Base-by-base conservation (phyloP, 177 flowering plant genomes). In the Vitis hybrid region DNA sequence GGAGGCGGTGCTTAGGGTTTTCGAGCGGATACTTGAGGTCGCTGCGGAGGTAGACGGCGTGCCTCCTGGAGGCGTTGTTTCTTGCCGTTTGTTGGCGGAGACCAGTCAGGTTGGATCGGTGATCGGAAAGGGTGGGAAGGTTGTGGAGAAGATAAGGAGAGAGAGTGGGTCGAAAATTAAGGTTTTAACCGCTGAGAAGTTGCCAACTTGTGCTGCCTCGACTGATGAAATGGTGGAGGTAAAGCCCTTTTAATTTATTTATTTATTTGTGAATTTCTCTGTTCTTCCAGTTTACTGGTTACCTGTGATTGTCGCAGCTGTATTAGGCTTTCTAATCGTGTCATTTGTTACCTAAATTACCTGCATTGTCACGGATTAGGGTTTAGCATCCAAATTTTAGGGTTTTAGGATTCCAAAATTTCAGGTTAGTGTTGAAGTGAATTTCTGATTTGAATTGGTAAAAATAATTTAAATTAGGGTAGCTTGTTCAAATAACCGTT, bases 101-200 rank as follows among this genome's bases (percentile, higher is more conserved):
- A 68, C 19, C 60, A 74, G 65, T 21, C 83, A 82, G 58, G 87
- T 62, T 0, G 89, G 88, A 23, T 69, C 83, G 1, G 82, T 88
- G 45, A 86, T 86, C n/a, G 92, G 97, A 63, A 92, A 87, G 75
- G 95, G 92, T 3, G 98, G 98, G 59, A 86, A 81, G 73, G 79
- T 79, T 5, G 84, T 91, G 65, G 91, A 85, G 86, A 86, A 80
- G 73, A 84, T 94, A 49, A 85, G 86, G 84, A 86, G 80, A 67
- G 93, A 89, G 21, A 85, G 75, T 67, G 89, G 96, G 0, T 76
- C 85, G n/a, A 93, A 73, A 60, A 81, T 95, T 76, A 86, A 79
- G 84, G 90, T 93, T 76, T 76, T 89, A 74, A 50, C 68, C 0
- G 66, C 68, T 0, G 91, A 85, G 11, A 81, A 84, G 70, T 70